These are phyloP conservation scores for Picea mariana DNA, from an alignment of 83 land plant genomes.

Conservation along the genomic window DNA sequence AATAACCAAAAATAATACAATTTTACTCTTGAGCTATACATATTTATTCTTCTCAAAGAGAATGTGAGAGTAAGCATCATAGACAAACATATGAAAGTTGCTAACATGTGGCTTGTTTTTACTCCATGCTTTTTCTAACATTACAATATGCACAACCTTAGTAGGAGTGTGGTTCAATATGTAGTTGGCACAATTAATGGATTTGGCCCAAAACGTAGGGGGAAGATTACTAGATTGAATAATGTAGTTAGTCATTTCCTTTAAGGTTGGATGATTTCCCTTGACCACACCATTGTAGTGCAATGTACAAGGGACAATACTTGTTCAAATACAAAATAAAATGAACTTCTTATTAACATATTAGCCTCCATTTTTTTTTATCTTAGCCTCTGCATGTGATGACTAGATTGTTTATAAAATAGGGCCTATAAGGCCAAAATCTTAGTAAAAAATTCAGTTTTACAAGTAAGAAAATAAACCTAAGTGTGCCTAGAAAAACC, in stretches of 20 bases:
- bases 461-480: not conserved
- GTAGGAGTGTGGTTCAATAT: not conserved
- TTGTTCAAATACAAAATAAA: not conserved
- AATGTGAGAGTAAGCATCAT: no score
- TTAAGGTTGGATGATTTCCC: not conserved
- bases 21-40: no score
- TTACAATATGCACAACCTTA: not conserved
- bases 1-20: no score
- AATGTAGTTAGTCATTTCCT: not conserved
- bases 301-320: not conserved
- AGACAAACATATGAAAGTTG: not conserved
- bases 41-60: no score
- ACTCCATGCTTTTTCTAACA: not conserved
- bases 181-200: not conserved
- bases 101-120: not conserved
- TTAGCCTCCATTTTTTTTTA: not conserved
- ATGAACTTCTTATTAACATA: not conserved
- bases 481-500: not conserved
- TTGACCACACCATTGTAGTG: not conserved
- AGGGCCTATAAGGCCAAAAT: not conserved
- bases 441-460: not conserved
- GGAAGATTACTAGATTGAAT: not conserved
- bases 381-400: not conserved
- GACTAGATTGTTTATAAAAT: not conserved
- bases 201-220: not conserved